Evolutionary conservation across 495 filamentous ascomycete genomes (phyloP).

Genomic region (Aspergillus funiculosus): DNA sequence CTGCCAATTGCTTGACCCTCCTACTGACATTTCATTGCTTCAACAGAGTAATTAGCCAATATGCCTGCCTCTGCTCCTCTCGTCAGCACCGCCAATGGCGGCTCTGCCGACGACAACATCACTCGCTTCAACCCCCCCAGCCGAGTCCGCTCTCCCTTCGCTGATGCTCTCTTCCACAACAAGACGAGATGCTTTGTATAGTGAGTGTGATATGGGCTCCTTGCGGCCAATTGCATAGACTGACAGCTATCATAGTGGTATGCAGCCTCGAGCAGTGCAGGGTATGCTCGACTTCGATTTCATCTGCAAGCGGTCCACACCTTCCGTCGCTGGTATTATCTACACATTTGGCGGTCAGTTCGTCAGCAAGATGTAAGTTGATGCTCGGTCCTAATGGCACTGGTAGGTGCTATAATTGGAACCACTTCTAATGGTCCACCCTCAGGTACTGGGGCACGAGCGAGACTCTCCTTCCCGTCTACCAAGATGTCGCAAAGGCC

Average conservation of each 20-base stretch:
- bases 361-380: conserved; percentile 92
- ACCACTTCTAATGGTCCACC: not conserved
- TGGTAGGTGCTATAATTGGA: not conserved
- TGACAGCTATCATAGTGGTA: conserved; percentile 52
- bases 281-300: conserved; percentile 99
- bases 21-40: conserved; percentile 8
- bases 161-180: conserved; percentile 90
- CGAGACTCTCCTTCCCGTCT: conserved; percentile 97
- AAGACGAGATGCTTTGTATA: conserved; percentile 99
- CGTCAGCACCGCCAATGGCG: conserved; percentile 36
- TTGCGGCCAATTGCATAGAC: conserved; percentile 8
- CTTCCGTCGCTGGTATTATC: conserved; percentile 98
- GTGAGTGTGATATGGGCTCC: conserved; percentile 41
- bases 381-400: not conserved
- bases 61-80: conserved; percentile 46
- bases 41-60: conserved; percentile 25
- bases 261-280: conserved; percentile 96
- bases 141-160: conserved; percentile 80
- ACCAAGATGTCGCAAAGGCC: conserved; percentile 90
- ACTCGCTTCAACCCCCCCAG: conserved; percentile 90
- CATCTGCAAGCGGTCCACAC: conserved; percentile 97
- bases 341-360: conserved; percentile 99
- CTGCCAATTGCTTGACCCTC: conserved; percentile 3
- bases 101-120: conserved; percentile 92
- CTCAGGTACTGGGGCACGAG: conserved; percentile 94